Percentiles rank a stretch among this genome's conserved stretches.
Evolutionary conservation across 192 early-diverging fungal genomes (phyloP).

Genomic region (Podila minutissima): DNA sequence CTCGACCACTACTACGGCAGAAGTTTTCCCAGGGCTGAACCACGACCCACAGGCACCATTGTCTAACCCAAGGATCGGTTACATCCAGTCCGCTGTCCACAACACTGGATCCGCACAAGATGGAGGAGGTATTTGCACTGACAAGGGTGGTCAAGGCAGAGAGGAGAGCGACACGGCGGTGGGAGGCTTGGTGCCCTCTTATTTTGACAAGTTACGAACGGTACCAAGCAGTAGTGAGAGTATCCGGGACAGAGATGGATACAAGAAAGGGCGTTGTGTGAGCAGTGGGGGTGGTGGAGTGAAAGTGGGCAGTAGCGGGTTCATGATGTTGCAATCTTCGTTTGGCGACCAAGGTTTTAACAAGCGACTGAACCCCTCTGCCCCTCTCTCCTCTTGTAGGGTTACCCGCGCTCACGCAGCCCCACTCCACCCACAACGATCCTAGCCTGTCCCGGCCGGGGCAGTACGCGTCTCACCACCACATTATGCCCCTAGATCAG

Average conservation of each 20-base stretch:
- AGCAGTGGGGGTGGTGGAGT: background rate
- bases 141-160: background rate
- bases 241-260: no score
- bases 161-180: background rate
- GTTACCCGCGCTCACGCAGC: slow-evolving; percentile 11
- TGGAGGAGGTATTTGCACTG: background rate
- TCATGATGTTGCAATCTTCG: slow-evolving; percentile 21
- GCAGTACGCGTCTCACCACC: slow-evolving; percentile 47
- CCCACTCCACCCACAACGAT: slow-evolving; percentile 11
- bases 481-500: slow-evolving; percentile 32
- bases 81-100: background rate
- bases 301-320: slow-evolving; percentile 14
- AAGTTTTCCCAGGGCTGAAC: slow-evolving; percentile 5
- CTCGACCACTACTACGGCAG: slow-evolving; percentile 12
- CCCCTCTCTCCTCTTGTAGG: slow-evolving; percentile 40
- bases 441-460: slow-evolving; percentile 30
- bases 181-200: slow-evolving; percentile 21
- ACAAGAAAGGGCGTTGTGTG: slow-evolving; percentile 5
- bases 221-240: no score
- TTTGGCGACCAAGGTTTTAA: slow-evolving; percentile 36
- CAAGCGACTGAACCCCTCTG: slow-evolving; percentile 42
- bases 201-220: slow-evolving; percentile 9
- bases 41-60: background rate
- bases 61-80: background rate
- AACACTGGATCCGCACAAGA: background rate